Base-by-base conservation (phyloP, 2,329 filamentous ascomycete species). In the Paracorniculantispora psalliotae region DNA sequence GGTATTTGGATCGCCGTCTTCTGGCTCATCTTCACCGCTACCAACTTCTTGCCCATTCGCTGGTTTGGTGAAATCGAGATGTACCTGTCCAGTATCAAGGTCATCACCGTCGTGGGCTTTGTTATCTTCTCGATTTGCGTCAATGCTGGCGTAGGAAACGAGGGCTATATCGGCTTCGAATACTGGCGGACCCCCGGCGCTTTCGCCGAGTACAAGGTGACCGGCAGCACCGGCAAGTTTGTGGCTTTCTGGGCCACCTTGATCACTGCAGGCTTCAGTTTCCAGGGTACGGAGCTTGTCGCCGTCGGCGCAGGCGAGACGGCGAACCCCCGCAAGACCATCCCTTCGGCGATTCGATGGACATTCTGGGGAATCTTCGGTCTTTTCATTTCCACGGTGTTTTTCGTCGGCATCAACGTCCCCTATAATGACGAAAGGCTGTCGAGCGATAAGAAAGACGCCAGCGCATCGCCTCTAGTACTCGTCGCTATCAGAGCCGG, bases 271-370 rank as follows among this genome's bases (percentile, higher is more conserved):
- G 84, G 82, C n/a, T 88, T 90, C 70, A 82, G 82, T 21, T 90
- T 83, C 72, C 86, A 88, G 70, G 89, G 89, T 44, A 84, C 88
- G 2, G 90, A 92, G 73, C 80, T 91, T 17, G 88, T 91, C 9
- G 89, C 86, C 62, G 84, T 93, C 50, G 88, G 87, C n/a, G 89
- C 89, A 4, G 89, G 88, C 61, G 90, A 93, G 75, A 88, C 87
- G 8, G 81, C 82, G 50, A 85, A 91, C 68, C 90, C 89, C 6
- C 81, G 82, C 65, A 88, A 86, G 73, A 86, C 83, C 17, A 87
- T 93, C 53, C 90, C 90, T 0, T 76, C 78, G 13, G 89, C 89
- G 25, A 90, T 92, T 67, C 82, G 83, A 54, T 88, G 84, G 75
- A 90, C 89, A 0, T 92, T 90, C 72, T 90, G 85, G 80, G 84